Evolutionary conservation across 495 filamentous ascomycete genomes (phyloP), one percentile per base, ranked within the genome.

Genomic region (Trichoderma erinaceum): DNA sequence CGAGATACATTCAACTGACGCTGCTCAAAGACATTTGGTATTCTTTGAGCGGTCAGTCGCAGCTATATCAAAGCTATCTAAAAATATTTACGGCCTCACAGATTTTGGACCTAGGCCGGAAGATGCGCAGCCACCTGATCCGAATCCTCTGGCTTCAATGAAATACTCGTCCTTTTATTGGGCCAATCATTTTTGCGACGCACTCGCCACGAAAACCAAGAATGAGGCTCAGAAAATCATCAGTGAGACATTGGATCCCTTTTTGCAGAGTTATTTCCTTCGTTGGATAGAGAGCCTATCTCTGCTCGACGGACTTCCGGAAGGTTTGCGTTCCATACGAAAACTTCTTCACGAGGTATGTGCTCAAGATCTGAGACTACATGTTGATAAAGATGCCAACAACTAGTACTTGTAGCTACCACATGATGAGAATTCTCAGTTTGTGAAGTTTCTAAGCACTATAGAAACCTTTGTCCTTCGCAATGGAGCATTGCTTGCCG

Each of bases 21-120:
- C 12, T 5, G 18, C 43, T 11, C 43, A 46, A 18, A 46, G 43
- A 46, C 43, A 46, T 46, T 76, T 80, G 29, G 67, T 80, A 18
- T 2, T 46, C 18, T 46, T 46, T 11, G 12, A 46, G 43, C 43
- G 43, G 6, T 46, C 43, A 46, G 18, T 46, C 43, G 12, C 12
- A 46, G 13, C 18, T 11, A 46, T 46, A 13, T 46, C 43, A 46
- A 46, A 46, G 43, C 43, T 46, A 46, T 5, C 43, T 0, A 46
- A 46, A 46, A 46, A 46, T 46, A 46, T 46, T 4, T 46, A 16
- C 43, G 6, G 43, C 18, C 43, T 46, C 12, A 15, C 43, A 46
- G 43, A 46, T 5, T 46, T 46, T 46, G 43, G 43, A 46, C 43
- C 43, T 16, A 46, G 43, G 43, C 43, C 43, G 12, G 12, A 46